A percentile compares a stretch with the other conserved stretches of the same genome.
Conservation (phyloP, 331 rosid genomes). For the Quercus phellos region DNA sequence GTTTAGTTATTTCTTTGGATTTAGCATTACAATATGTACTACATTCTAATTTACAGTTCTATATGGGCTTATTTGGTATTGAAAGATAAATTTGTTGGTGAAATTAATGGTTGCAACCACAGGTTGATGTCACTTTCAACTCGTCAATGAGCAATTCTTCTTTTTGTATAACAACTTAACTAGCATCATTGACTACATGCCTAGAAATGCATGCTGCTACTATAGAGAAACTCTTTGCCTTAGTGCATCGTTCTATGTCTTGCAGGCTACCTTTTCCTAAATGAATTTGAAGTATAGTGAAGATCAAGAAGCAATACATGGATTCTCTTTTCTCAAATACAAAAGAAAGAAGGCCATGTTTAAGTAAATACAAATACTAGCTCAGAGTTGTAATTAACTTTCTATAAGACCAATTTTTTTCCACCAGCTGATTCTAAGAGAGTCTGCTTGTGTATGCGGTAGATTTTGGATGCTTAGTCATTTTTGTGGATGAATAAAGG, state of each 20-base stretch:
- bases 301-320: slow-evolving; percentile 2
- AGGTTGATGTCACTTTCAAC: background rate
- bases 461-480: too few species aligned
- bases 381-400: background rate
- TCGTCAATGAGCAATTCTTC: background rate
- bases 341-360: background rate
- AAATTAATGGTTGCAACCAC: background rate
- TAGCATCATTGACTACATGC: background rate
- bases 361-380: background rate
- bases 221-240: background rate
- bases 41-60: too few species aligned
- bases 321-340: background rate
- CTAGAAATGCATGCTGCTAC: background rate
- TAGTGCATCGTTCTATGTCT: background rate
- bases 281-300: background rate
- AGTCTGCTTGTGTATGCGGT: too few species aligned
- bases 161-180: background rate
- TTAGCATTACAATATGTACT: too few species aligned
- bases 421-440: too few species aligned
- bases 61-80: too few species aligned
- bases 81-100: background rate
- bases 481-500: too few species aligned
- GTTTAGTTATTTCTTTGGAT: background rate
- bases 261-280: slow-evolving; percentile 25
- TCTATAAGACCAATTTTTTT: background rate